These are phyloP conservation scores for Anastatica hierochuntica DNA, from an alignment of 345 rosid genomes.

Conservation along the genomic window DNA sequence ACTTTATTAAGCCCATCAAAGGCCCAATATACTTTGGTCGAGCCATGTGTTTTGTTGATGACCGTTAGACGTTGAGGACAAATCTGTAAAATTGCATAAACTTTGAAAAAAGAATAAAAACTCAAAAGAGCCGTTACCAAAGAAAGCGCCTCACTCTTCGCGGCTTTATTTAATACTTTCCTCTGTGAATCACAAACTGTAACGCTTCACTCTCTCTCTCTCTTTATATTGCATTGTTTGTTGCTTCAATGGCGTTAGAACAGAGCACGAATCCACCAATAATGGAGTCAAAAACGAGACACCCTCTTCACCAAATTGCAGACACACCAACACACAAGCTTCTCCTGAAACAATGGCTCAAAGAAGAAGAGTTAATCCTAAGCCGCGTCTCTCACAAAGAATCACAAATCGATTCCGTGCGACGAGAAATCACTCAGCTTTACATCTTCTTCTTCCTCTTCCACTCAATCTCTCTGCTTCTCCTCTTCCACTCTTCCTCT, in stretches of 20 bases:
- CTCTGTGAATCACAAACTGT: too few relatives aligned
- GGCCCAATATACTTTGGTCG: too few relatives aligned
- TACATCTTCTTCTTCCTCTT: slow-evolving; percentile 85
- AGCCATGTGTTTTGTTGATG: too few relatives aligned
- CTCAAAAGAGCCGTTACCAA: too few relatives aligned
- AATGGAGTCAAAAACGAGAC: slow-evolving; percentile 44
- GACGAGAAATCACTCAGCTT: slow-evolving; percentile 68
- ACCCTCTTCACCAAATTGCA: slow-evolving; percentile 88
- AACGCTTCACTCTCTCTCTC: too few relatives aligned
- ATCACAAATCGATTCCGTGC: slow-evolving; percentile 63
- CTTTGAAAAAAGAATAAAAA: too few relatives aligned
- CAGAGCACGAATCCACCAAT: slow-evolving; percentile 37
- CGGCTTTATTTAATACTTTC: too few relatives aligned
- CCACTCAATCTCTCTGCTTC: slow-evolving; percentile 63
- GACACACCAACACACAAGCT: slow-evolving; percentile 90
- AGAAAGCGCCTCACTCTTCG: too few relatives aligned
- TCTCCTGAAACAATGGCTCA: slow-evolving; percentile 89
- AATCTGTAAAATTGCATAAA: too few relatives aligned
- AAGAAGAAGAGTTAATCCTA: slow-evolving; percentile 83
- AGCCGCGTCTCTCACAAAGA: slow-evolving; percentile 66
- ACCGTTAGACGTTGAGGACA: too few relatives aligned
- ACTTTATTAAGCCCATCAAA: too few relatives aligned
- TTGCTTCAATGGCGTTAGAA: slow-evolving; percentile 39
- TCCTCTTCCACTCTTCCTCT: slow-evolving; percentile 61
- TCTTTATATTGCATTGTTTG: too few relatives aligned